Base-by-base conservation (phyloP, 1,284 basidiomycete genomes). In the Sutorius eximius region DNA sequence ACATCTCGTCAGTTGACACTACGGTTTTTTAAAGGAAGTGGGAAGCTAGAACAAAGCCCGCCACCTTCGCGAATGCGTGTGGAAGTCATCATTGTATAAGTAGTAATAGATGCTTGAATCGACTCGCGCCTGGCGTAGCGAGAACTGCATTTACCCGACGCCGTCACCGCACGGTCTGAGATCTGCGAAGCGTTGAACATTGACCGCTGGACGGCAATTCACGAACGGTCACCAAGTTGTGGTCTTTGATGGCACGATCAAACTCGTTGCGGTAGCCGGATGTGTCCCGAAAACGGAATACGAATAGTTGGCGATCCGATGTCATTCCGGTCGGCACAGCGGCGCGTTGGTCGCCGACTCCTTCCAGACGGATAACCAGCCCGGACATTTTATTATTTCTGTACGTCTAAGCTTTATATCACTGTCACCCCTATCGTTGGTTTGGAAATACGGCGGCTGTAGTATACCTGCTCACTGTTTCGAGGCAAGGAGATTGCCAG, bases 21-120 rank as follows among this genome's bases (percentile, higher is more conserved):
- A 30, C 27, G 36, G 41, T 30, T 45, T 44, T 48, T 36, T 41
- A 29, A 52, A 48, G 33, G 38, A 55, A 49, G 48, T 41, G 45
- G 20, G n/a, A 37, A 37, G 40, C 58, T 63, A 55, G 45, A 22
- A 32, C 22, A 24, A 56, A 59, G 56, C 59, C 64, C 55, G 65
- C 55, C 43, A 30, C 53, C 51, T 55, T 58, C 56, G 46, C 36
- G 53, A 52, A 45, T 43, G 53, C 29, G 37, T 16, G 49, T 24
- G 50, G 49, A 52, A 51, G 52, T 46, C 43, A 22, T 52, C 44
- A 44, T 38, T 30, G 54, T 32, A 46, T 58, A 22, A 40, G 38
- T 22, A 41, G 49, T 53, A 33, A 48, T 48, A 59, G 53, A 41
- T 45, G 29, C 36, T 53, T 27, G 41, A 50, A 49, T 37, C 36